Conservation (phyloP, 441 rosid genomes). For the Adansonia madagascariensis region DNA sequence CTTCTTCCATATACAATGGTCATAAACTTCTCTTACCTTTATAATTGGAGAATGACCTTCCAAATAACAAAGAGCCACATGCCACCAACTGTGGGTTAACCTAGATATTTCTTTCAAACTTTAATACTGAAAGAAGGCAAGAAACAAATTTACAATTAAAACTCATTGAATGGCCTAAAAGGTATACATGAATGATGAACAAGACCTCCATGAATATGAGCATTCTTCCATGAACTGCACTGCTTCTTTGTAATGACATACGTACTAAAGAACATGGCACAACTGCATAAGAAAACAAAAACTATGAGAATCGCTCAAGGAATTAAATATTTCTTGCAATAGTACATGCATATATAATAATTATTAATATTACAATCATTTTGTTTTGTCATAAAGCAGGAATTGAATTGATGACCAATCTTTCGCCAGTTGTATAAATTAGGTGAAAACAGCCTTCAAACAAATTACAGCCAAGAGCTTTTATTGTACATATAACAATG, state of each 20-base stretch:
- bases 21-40: slow-evolving; percentile 66
- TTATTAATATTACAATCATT: not conserved
- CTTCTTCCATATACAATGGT: slow-evolving; percentile 75
- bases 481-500: not conserved
- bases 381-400: not conserved
- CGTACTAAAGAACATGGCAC: slow-evolving; percentile 83
- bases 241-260: slow-evolving; percentile 81
- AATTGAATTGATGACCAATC: not conserved
- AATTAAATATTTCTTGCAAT: not conserved
- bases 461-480: not conserved
- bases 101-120: slow-evolving; percentile 38
- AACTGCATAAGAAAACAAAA: slow-evolving; percentile 49
- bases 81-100: slow-evolving; percentile 98
- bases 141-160: not conserved
- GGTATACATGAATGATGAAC: slow-evolving; percentile 78
- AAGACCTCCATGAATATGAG: slow-evolving; percentile 64
- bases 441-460: not conserved
- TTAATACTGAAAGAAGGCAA: not conserved
- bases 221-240: slow-evolving; percentile 81
- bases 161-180: slow-evolving; percentile 12
- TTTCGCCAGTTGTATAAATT: not conserved
- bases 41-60: slow-evolving; percentile 79
- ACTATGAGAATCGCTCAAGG: slow-evolving; percentile 7
- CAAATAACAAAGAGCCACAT: slow-evolving; percentile 86
- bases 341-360: not conserved